phyloP scores from a whole-genome alignment of 2,329 filamentous ascomycete species.

The Aspergillus alliaceus region DNA sequence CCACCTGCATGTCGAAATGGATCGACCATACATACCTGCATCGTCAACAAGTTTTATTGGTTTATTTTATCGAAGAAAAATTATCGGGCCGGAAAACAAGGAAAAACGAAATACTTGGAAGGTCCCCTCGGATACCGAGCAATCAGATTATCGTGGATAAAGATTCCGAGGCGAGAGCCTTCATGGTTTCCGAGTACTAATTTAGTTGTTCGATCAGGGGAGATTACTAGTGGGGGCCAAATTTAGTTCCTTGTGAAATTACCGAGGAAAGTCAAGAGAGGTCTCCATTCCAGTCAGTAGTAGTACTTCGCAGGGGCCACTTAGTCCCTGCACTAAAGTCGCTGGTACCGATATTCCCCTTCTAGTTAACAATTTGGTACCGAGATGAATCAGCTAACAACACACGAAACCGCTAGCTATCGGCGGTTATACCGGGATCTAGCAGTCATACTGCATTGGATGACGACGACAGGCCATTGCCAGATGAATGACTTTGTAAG shows the following conservation, averaged over 20 bases:
- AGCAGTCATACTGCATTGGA: background rate
- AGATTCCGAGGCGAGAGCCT: background rate
- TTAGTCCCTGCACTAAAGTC: background rate
- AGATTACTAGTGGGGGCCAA: background rate
- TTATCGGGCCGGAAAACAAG: background rate
- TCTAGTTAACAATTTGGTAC: background rate
- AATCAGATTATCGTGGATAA: background rate
- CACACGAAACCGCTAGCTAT: background rate
- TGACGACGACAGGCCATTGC: background rate
- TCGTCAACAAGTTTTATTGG: background rate
- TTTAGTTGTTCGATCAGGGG: background rate
- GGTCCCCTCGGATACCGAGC: background rate
- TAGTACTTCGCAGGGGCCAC: background rate
- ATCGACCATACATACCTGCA: background rate
- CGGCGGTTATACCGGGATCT: background rate
- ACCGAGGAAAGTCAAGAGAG: background rate
- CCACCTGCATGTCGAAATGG: background rate
- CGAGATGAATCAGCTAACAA: background rate
- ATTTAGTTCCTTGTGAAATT: background rate
- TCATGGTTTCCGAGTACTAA: background rate
- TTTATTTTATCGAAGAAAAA: too few relatives aligned
- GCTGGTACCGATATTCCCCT: background rate
- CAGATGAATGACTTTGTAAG: background rate
- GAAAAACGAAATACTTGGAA: background rate
- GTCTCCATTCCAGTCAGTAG: background rate